Percentiles rank a stretch among this genome's conserved stretches.
Evolutionary conservation across 176 grass and related monocot species (phyloP).

Genomic region (Musa beccarii): DNA sequence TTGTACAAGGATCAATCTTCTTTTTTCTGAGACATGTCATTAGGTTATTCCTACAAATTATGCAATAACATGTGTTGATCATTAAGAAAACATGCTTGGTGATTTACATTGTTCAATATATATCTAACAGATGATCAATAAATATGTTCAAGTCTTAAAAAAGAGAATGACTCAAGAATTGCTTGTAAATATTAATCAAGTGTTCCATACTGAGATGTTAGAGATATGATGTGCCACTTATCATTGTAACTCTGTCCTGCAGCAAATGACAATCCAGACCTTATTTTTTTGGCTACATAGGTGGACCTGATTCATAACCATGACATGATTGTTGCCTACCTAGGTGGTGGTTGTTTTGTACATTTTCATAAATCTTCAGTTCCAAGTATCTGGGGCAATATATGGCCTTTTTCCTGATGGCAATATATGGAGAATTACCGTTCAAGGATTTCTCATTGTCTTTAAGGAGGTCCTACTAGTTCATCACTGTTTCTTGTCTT

Average conservation of each 20-base stretch:
- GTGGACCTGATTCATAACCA: too few relatives aligned
- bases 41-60: background rate
- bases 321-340: background rate
- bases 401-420: background rate
- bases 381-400: background rate
- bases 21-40: background rate
- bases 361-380: background rate
- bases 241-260: background rate
- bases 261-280: background rate
- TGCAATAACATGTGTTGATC: background rate
- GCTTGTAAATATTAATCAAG: background rate
- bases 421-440: background rate
- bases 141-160: background rate
- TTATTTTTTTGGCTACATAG: background rate
- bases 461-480: background rate
- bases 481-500: background rate
- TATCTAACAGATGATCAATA: background rate
- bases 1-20: background rate
- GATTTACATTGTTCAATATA: background rate
- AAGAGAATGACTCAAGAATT: background rate
- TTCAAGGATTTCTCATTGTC: background rate
- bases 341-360: background rate
- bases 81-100: background rate
- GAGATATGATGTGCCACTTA: background rate
- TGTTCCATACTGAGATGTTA: too few relatives aligned